Percentiles rank a stretch among this genome's conserved stretches.
These are phyloP conservation scores for Boletus subluridellus DNA, from an alignment of 1,284 basidiomycete genomes.

Conservation along the genomic window DNA sequence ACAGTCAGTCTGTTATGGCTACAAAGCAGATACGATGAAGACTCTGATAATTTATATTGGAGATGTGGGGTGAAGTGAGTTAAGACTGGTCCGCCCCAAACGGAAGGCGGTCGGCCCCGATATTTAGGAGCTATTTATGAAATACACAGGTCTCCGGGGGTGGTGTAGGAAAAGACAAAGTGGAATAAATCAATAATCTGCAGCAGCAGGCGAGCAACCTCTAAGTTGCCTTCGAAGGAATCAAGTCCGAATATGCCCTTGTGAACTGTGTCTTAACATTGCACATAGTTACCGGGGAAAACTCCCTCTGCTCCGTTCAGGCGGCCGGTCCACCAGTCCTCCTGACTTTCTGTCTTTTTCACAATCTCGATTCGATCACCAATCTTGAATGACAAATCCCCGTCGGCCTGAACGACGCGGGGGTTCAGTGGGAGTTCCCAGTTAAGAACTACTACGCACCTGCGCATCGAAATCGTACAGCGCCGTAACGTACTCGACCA, in stretches of 20 bases:
- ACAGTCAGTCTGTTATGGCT: background rate
- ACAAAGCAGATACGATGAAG: background rate
- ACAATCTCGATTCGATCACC: slow-evolving; percentile 96
- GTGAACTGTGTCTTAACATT: slow-evolving; percentile 20
- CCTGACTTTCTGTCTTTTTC: slow-evolving; percentile 76
- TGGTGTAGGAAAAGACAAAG: background rate
- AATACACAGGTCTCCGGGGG: background rate
- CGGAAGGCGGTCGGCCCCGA: slow-evolving; percentile 8
- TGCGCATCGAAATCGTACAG: slow-evolving; percentile 94
- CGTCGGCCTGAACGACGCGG: slow-evolving; percentile 66
- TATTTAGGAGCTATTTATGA: slow-evolving; percentile 18
- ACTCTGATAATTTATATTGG: background rate
- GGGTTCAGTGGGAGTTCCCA: background rate
- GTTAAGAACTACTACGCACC: slow-evolving; percentile 35
- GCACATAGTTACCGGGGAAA: slow-evolving; percentile 77
- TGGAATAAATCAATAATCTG: background rate
- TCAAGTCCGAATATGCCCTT: background rate
- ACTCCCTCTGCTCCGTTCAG: slow-evolving; percentile 85
- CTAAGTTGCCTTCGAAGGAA: background rate
- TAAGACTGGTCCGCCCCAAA: background rate
- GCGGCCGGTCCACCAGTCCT: slow-evolving; percentile 98
- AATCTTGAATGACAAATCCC: slow-evolving; percentile 86
- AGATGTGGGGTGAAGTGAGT: slow-evolving; percentile 4
- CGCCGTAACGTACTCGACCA: slow-evolving; percentile 81
- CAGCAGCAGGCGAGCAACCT: background rate